phyloP scores from a whole-genome alignment of 768 basidiomycete genomes.

The Lenzites betulinus region DNA sequence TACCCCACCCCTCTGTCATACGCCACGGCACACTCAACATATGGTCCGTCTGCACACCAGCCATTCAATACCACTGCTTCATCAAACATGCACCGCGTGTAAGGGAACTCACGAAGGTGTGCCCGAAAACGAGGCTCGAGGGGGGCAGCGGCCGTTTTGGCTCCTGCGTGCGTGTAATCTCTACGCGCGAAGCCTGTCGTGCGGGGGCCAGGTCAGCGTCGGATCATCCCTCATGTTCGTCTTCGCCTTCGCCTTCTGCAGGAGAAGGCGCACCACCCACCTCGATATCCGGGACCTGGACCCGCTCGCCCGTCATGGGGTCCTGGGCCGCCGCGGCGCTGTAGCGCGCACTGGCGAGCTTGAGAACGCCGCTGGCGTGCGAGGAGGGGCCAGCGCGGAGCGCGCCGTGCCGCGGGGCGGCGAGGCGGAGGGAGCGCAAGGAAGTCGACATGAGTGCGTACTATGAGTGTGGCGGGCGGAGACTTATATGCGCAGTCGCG shows the following conservation, averaged over 20 bases:
- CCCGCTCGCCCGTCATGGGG: conserved; percentile 54
- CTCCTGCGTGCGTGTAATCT: conserved; percentile 47
- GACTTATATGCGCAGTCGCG: background rate
- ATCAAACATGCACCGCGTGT: too few species aligned
- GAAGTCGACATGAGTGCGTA: conserved; percentile 10
- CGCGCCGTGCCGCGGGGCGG: conserved; percentile 3
- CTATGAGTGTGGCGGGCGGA: background rate
- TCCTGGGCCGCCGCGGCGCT: conserved; percentile 33
- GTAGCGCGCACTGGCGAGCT: conserved; percentile 11
- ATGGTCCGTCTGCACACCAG: conserved; percentile 66
- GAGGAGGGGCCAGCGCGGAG: conserved; percentile 11
- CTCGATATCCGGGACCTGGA: conserved; percentile 52
- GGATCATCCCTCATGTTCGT: too few species aligned
- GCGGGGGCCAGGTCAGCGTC: background rate
- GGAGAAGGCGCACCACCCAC: conserved; percentile 35
- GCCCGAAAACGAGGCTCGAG: conserved; percentile 77
- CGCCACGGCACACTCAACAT: conserved; percentile 83
- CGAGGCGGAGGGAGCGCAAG: conserved; percentile 12
- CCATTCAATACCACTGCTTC: background rate
- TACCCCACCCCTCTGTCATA: conserved; percentile 72
- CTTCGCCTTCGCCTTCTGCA: background rate
- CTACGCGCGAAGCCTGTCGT: conserved; percentile 55
- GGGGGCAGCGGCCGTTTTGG: conserved; percentile 67
- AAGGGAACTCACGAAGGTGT: conserved; percentile 68
- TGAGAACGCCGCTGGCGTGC: conserved; percentile 3